Percentiles rank a stretch among this genome's conserved stretches.
Evolutionary conservation across 176 grass and related monocot genomes (phyloP).

Genomic region (Carex kokanica): DNA sequence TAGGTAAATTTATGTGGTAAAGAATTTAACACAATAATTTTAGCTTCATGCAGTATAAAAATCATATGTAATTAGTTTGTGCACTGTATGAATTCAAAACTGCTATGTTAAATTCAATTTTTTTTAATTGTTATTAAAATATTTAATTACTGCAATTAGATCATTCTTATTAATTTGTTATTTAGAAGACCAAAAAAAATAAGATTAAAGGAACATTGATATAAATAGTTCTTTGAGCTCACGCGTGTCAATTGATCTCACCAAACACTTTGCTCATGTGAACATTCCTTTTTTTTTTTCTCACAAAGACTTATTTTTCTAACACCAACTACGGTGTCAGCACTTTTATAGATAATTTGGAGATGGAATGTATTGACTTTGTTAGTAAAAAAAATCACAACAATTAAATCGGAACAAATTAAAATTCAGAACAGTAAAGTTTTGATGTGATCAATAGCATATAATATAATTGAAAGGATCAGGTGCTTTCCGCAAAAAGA

Average conservation of each 20-base stretch:
- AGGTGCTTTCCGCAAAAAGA: constrained; percentile 17
- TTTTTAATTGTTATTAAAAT: too few species aligned
- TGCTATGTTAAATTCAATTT: too few species aligned
- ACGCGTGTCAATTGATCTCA: background rate
- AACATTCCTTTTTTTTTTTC: background rate
- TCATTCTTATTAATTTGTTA: too few species aligned
- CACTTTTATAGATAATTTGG: background rate
- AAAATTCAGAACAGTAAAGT: background rate
- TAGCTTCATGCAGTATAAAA: too few species aligned
- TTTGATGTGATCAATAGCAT: background rate
- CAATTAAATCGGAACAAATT: background rate
- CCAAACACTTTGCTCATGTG: background rate
- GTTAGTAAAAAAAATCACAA: background rate
- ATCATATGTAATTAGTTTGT: too few species aligned
- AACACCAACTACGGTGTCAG: background rate
- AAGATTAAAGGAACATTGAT: too few species aligned
- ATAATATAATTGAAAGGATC: background rate
- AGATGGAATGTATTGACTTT: background rate
- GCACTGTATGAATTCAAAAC: too few species aligned
- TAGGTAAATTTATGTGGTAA: background rate
- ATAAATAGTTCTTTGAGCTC: background rate
- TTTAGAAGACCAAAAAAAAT: too few species aligned
- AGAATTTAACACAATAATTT: too few species aligned
- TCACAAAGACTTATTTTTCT: background rate
- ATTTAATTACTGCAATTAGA: too few species aligned